phyloP scores from a whole-genome alignment of 805 yeast genomes.

The Candida silvatica region DNA sequence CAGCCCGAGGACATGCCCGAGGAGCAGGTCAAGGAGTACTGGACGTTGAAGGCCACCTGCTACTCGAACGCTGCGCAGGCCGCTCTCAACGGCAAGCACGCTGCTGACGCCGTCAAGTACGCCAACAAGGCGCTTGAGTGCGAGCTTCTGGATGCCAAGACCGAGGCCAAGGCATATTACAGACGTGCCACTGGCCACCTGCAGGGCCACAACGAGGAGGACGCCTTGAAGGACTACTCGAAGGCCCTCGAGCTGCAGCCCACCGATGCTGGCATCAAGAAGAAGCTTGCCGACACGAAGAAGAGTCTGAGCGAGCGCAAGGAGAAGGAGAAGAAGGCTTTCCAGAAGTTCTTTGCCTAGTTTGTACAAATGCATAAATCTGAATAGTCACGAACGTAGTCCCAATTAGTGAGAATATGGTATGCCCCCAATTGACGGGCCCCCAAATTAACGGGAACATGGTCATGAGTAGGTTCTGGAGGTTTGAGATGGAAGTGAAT shows the following conservation, averaged over 20 bases:
- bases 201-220: constrained; percentile 56
- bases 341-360: constrained; percentile 54
- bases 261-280: constrained; percentile 60
- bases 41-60: constrained; percentile 52
- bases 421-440: too few relatives aligned
- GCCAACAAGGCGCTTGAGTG: constrained; percentile 61
- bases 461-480: too few relatives aligned
- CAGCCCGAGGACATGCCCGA: constrained; percentile 61
- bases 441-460: too few relatives aligned
- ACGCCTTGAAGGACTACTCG: constrained; percentile 57
- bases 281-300: constrained; percentile 56
- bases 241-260: constrained; percentile 60
- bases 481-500: too few relatives aligned
- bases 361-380: too few relatives aligned
- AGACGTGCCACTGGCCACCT: constrained; percentile 76
- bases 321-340: constrained; percentile 66
- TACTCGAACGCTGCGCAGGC: constrained; percentile 69
- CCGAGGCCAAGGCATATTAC: constrained; percentile 77
- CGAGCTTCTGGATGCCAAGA: constrained; percentile 50
- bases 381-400: too few relatives aligned
- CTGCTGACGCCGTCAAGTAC: constrained; percentile 45
- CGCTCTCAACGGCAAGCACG: constrained; percentile 54
- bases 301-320: constrained; percentile 40
- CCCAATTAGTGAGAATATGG: too few relatives aligned
- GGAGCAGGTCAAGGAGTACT: constrained; percentile 40